phyloP scores from a whole-genome alignment of 257 asterid genomes.

The Plantago ovata region DNA sequence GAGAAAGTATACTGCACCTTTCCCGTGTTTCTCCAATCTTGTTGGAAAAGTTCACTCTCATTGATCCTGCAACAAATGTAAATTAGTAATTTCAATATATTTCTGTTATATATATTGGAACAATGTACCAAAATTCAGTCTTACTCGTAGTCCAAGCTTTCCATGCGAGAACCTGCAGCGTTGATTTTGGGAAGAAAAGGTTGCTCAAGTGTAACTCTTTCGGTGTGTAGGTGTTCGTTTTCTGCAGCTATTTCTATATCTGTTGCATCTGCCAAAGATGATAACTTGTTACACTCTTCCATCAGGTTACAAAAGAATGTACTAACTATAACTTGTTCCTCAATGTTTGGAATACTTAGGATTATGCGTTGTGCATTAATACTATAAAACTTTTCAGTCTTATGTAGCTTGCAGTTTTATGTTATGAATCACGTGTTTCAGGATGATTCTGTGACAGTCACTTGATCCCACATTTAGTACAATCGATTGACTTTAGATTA shows the following conservation, averaged over 20 bases:
- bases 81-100: background rate
- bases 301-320: background rate
- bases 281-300: too few species aligned
- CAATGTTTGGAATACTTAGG: too few species aligned
- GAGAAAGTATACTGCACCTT: constrained; percentile 62
- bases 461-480: too few species aligned
- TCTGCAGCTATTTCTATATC: constrained; percentile 30
- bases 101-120: too few species aligned
- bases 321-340: too few species aligned
- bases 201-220: constrained; percentile 49
- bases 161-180: constrained; percentile 72
- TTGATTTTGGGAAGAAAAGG: constrained; percentile 80
- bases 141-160: constrained; percentile 94
- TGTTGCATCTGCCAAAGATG: constrained; percentile 26
- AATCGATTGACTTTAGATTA: too few species aligned
- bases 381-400: too few species aligned
- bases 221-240: constrained; percentile 51
- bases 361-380: too few species aligned
- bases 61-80: constrained; percentile 50
- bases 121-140: constrained; percentile 8
- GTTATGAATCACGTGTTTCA: too few species aligned
- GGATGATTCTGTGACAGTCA: too few species aligned
- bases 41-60: constrained; percentile 89
- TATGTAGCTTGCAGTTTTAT: too few species aligned
- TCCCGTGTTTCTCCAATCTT: constrained; percentile 91